Percentiles rank a stretch among this genome's conserved stretches.
Conservation (phyloP, 192 early-diverging fungal species). For the Coemansia sp. region DNA sequence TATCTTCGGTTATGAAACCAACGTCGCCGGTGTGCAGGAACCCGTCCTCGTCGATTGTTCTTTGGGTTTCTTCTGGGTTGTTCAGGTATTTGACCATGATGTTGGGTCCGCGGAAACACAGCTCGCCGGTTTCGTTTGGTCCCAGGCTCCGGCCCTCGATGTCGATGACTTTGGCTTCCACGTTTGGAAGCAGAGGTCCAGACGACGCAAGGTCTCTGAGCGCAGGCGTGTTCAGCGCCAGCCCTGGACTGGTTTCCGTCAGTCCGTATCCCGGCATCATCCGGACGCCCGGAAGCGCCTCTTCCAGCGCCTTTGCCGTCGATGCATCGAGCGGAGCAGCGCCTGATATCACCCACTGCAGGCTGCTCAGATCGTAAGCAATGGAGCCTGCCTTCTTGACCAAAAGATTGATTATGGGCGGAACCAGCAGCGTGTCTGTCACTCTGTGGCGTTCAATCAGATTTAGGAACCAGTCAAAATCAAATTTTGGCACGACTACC, state of each 20-base stretch:
- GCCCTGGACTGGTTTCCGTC: conserved; percentile 54
- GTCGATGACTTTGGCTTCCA: conserved; percentile 70
- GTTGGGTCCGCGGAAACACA: conserved; percentile 85
- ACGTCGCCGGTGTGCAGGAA: conserved; percentile 87
- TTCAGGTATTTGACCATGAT: conserved; percentile 85
- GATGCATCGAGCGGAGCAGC: conserved; percentile 70
- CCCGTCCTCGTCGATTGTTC: conserved; percentile 69
- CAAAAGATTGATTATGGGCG: conserved; percentile 64
- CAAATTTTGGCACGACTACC: conserved; percentile 75
- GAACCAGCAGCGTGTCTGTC: conserved; percentile 60
- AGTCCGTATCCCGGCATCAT: conserved; percentile 65
- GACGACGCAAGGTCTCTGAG: conserved; percentile 53
- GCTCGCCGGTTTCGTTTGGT: conserved; percentile 69
- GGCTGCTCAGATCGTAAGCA: conserved; percentile 62
- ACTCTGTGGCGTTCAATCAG: conserved; percentile 65
- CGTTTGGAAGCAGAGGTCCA: conserved; percentile 71
- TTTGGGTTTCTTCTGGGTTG: conserved; percentile 68
- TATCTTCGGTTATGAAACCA: conserved; percentile 62
- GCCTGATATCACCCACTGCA: conserved; percentile 64
- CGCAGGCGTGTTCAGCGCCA: conserved; percentile 16
- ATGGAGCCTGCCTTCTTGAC: conserved; percentile 66
- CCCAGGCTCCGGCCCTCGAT: conserved; percentile 40
- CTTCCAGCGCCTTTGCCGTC: conserved; percentile 50
- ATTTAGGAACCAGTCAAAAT: conserved; percentile 59
- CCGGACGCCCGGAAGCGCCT: conserved; percentile 27